phyloP scores from a whole-genome alignment of 176 grass and related monocot species.

The Musa itinerans region DNA sequence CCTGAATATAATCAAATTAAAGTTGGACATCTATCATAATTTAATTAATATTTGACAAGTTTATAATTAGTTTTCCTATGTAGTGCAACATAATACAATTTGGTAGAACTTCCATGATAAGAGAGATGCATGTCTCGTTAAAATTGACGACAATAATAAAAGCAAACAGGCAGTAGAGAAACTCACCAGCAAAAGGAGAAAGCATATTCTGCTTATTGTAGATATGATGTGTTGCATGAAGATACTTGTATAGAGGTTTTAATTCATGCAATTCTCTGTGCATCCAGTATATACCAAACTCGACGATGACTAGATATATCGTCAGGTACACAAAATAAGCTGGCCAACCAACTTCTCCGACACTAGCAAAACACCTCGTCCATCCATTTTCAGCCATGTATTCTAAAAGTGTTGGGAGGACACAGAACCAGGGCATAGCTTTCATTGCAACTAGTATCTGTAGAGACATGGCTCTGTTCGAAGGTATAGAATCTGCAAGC shows the following conservation, averaged over 20 bases:
- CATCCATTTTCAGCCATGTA: slow-evolving; percentile 86
- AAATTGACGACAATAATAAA: neutral
- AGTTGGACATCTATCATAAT: too few relatives aligned
- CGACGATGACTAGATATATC: slow-evolving; percentile 59
- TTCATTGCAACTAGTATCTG: slow-evolving; percentile 85
- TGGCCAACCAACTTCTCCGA: slow-evolving; percentile 60
- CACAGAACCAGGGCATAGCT: slow-evolving; percentile 72
- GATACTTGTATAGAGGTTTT: slow-evolving; percentile 89
- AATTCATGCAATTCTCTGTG: slow-evolving; percentile 97
- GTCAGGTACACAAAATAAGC: slow-evolving; percentile 45
- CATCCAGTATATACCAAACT: slow-evolving; percentile 99
- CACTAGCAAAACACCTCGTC: slow-evolving; percentile 60
- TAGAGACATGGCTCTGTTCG: slow-evolving; percentile 72
- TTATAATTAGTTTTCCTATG: too few relatives aligned
- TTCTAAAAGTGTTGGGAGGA: slow-evolving; percentile 70
- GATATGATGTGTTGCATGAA: slow-evolving; percentile 86
- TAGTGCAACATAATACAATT: too few relatives aligned
- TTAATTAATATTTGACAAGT: too few relatives aligned
- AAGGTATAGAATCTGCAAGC: slow-evolving; percentile 69
- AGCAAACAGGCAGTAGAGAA: neutral
- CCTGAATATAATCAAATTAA: too few relatives aligned
- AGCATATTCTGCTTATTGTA: slow-evolving; percentile 99
- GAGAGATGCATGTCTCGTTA: too few relatives aligned
- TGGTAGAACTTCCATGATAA: too few relatives aligned
- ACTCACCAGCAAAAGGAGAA: slow-evolving; percentile 86